phyloP scores from a whole-genome alignment of 73 alveolate species.

The Tetrahymena elliotti region DNA sequence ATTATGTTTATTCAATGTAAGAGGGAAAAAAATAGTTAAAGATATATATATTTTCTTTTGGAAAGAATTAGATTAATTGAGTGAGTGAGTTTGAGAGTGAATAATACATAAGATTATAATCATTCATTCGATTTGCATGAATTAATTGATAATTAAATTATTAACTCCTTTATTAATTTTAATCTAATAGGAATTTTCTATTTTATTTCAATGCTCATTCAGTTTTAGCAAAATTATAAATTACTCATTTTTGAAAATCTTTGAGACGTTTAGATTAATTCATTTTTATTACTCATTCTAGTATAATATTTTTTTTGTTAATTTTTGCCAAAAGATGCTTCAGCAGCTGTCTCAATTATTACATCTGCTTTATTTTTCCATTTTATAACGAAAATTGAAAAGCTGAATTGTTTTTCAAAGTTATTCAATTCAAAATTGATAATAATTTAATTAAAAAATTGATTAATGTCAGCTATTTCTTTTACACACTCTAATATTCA shows the following conservation, averaged over 20 bases:
- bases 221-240: background rate
- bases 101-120: background rate
- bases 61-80: background rate
- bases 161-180: background rate
- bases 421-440: background rate
- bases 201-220: too few relatives aligned
- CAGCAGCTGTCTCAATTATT: background rate
- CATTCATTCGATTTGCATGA: background rate
- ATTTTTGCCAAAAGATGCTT: background rate
- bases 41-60: background rate
- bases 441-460: too few relatives aligned
- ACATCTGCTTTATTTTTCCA: background rate
- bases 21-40: background rate
- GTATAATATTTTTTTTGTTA: background rate
- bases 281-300: too few relatives aligned
- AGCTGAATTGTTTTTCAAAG: background rate
- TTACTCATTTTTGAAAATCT: background rate
- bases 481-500: too few relatives aligned
- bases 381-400: too few relatives aligned
- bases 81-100: background rate
- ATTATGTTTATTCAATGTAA: too few relatives aligned
- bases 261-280: too few relatives aligned
- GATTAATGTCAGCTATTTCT: too few relatives aligned
- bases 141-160: too few relatives aligned
- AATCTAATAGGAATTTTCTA: background rate